Evolutionary conservation across 2,329 filamentous ascomycete species (phyloP).

Genomic region (Colletotrichum endophyticum): DNA sequence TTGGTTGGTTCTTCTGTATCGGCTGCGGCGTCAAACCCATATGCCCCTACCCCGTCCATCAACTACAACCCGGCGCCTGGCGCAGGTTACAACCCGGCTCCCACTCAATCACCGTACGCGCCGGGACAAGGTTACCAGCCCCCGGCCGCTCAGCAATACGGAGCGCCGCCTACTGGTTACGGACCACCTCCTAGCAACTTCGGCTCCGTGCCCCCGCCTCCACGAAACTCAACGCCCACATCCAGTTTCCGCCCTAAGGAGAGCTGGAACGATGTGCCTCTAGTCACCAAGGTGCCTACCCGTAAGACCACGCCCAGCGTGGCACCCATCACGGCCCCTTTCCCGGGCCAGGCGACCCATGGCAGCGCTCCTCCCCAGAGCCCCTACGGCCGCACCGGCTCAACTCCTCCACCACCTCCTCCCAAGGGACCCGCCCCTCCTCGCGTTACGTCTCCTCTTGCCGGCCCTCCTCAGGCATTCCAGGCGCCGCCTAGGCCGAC

Average conservation of each 20-base stretch:
- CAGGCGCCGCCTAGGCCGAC: constrained; percentile 53
- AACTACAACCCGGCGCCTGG: constrained; percentile 28
- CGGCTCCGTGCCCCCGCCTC: constrained; percentile 37
- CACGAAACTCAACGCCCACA: constrained; percentile 66
- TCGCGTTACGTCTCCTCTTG: constrained; percentile 75
- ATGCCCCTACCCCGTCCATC: constrained; percentile 29
- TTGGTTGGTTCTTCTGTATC: constrained; percentile 37
- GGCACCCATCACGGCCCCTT: constrained; percentile 75
- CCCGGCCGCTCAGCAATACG: constrained; percentile 39
- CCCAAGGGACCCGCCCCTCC: constrained; percentile 78
- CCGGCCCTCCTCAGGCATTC: constrained; percentile 56
- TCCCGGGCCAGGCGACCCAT: constrained; percentile 66
- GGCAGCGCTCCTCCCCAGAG: constrained; percentile 62
- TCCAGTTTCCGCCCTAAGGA: constrained; percentile 74
- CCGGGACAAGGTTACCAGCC: constrained; percentile 61
- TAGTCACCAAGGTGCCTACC: constrained; percentile 77
- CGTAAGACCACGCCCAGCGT: constrained; percentile 77
- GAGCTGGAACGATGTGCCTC: constrained; percentile 94
- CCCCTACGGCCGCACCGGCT: constrained; percentile 65
- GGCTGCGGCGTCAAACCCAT: constrained; percentile 34
- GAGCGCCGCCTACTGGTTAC: constrained; percentile 34
- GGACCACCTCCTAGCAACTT: constrained; percentile 35
- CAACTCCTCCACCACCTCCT: constrained; percentile 80
- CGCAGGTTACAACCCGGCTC: constrained; percentile 20
- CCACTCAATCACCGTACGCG: constrained; percentile 42